Base-by-base conservation (phyloP, 495 filamentous ascomycete species). In the Barbatosphaeria neglecta region DNA sequence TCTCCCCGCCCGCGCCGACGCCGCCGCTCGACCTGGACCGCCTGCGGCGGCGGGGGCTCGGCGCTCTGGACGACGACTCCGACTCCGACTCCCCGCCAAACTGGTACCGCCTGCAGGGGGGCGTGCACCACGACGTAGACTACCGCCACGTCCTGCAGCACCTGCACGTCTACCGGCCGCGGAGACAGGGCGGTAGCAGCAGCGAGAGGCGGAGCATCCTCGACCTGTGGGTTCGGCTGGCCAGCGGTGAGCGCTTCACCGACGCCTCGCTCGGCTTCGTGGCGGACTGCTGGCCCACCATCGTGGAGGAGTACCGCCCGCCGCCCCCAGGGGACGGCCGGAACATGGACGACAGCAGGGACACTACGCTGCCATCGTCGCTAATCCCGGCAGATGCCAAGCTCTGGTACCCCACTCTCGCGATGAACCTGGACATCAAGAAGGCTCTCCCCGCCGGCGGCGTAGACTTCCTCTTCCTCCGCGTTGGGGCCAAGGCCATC, bases 351-450 rank as follows among this genome's bases (percentile, higher is more conserved):
- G n/a, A n/a, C n/a, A n/a, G n/a, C n/a, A n/a, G n/a, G n/a, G n/a
- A n/a, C n/a, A n/a, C n/a, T n/a, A n/a, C n/a, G n/a, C n/a, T n/a
- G n/a, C n/a, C n/a, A n/a, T n/a, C n/a, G n/a, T n/a, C n/a, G n/a
- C n/a, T n/a, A n/a, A n/a, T 56, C 19, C 20, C 27, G 15, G 37
- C 37, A 2, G 45, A 49, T 23, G 37, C 37, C 0, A 28, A 41
- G 25, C 74, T 68, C 54, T 90, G 87, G 87, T 90, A 89, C 64
- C 86, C 85, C 0, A 93, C 86, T 3, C 62, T 92, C 15, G 69
- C 82, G 18, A 61, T 87, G 60, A 80, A 78, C 50, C 49, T 87
- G 22, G 82, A 87, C 50, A 62, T 82, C 41, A 86, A 87, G 65
- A 78, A 76, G 53, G 54, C 61, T 15, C 60, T 86, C 39, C 80